Evolutionary conservation across 2,329 filamentous ascomycete genomes (phyloP).

Genomic region (Geoglossum cookeanum): DNA sequence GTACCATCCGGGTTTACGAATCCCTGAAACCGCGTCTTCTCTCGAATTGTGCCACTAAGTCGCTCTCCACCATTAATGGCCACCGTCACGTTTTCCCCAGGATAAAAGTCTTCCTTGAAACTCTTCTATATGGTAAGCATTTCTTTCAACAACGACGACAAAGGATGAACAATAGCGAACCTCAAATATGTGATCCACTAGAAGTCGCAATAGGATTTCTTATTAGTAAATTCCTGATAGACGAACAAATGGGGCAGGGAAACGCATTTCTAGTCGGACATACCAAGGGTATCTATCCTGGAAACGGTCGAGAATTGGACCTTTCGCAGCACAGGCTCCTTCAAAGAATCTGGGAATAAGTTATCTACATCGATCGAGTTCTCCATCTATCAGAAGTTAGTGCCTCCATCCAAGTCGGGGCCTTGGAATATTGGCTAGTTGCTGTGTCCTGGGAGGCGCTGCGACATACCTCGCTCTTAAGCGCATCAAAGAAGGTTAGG

Average conservation of each 20-base stretch:
- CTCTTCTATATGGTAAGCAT: constrained; percentile 22
- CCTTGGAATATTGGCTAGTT: background rate
- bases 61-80: constrained; percentile 49
- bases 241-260: background rate
- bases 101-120: constrained; percentile 81
- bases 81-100: constrained; percentile 66
- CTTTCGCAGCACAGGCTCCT: constrained; percentile 73
- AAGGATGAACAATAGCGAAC: constrained; percentile 15
- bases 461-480: constrained; percentile 65
- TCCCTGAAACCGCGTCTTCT: constrained; percentile 60
- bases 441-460: background rate
- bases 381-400: constrained; percentile 33
- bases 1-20: constrained; percentile 44
- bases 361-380: constrained; percentile 80
- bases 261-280: constrained; percentile 10
- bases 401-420: background rate
- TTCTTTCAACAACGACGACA: background rate
- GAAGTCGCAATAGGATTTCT: background rate
- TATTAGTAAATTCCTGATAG: background rate
- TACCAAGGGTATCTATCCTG: constrained; percentile 65
- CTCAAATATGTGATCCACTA: constrained; percentile 31
- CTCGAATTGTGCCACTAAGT: constrained; percentile 55
- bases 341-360: constrained; percentile 77
- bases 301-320: constrained; percentile 83
- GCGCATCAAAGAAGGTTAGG: constrained; percentile 79